A percentile compares a stretch with the other conserved stretches of the same genome.
These are phyloP conservation scores for Yamadazyma tumulicola DNA, from an alignment of 805 yeast genomes.

Conservation along the genomic window DNA sequence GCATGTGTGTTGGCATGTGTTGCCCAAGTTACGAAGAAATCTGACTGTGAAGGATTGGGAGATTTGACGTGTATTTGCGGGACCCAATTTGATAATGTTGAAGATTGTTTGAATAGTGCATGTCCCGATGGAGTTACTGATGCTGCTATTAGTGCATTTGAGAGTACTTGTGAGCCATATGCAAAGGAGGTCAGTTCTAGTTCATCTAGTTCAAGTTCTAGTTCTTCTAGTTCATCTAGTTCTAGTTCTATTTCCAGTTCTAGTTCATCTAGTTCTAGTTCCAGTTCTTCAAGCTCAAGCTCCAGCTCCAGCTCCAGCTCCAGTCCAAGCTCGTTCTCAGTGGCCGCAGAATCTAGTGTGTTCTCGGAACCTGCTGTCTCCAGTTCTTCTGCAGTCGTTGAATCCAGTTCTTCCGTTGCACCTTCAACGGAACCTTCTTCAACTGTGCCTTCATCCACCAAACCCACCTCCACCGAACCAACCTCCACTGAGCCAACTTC, in stretches of 20 bases:
- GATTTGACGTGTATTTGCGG: constrained; percentile 69
- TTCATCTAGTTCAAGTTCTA: constrained; percentile 20
- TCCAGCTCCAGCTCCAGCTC: constrained; percentile 16
- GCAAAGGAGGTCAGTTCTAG: constrained; percentile 26
- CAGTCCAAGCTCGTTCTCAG: constrained; percentile 12
- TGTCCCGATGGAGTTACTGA: constrained; percentile 66
- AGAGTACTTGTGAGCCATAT: constrained; percentile 48
- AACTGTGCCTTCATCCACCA: constrained; percentile 7
- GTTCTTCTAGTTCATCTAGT: constrained; percentile 25
- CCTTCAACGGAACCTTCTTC: constrained; percentile 4
- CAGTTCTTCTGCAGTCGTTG: constrained; percentile 12
- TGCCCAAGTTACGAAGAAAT: constrained; percentile 58
- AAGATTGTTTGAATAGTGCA: constrained; percentile 57
- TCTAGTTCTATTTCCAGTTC: constrained; percentile 30
- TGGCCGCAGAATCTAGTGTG: constrained; percentile 3
- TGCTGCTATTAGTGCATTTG: constrained; percentile 58
- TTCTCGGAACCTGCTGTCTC: constrained; percentile 12
- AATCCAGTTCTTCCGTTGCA: constrained; percentile 5
- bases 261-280: constrained; percentile 21
- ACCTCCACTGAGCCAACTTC: constrained; percentile 6
- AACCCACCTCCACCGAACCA: constrained; percentile 5
- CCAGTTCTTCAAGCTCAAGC: constrained; percentile 17
- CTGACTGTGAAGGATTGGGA: constrained; percentile 55
- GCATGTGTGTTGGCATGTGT: constrained; percentile 92
- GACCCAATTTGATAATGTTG: constrained; percentile 48